Evolutionary conservation across 176 grass and related monocot genomes (phyloP), one percentile per base, ranked within the genome.

Genomic region (Elymus sibiricus): DNA sequence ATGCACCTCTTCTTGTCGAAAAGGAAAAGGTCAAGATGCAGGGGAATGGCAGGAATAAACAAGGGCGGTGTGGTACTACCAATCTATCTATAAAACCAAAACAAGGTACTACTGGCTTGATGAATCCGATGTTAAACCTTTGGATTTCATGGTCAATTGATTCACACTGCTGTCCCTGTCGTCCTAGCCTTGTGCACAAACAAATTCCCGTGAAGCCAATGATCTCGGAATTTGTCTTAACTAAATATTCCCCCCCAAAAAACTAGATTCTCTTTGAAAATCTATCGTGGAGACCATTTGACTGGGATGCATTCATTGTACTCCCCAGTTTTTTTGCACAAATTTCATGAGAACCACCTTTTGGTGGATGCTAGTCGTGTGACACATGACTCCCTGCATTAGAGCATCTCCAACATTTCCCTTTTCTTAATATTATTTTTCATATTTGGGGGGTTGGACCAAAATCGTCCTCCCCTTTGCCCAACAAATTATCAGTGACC

Each of bases 31-130:
- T 83, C 79, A 79, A 64, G 42, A 71, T 40, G 79, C 11, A 66
- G 28, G 24, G 56, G 24, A 79, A 84, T 89, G 76, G 4, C 28
- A 66, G 42, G 64, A 79, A 73, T 78, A 82, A 86, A 82, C 79
- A 86, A 82, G 37, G 24, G 25, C 19, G n/a, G 56, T 2, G 38
- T 39, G 29, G 53, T 70, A 64, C 77, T 13, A 3, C 15, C 49
- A 53, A 19, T 53, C 49, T 53, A 40, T 79, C 56, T 14, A 51
- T 35, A 28, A 65, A 75, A 19, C 1, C 53, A 60, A 71, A 79
- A 47, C 35, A 86, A 70, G 5, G n/a, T 15, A 56, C 74, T 7
- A 56, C 79, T 7, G 55, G 43, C 10, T 84, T 59, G 58, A 35
- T 51, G 37, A 69, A 65, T 90, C 83, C 71, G 62, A 64, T 26